Base-by-base conservation (phyloP, 176 grass and related monocot genomes). In the Hordeum marinum region DNA sequence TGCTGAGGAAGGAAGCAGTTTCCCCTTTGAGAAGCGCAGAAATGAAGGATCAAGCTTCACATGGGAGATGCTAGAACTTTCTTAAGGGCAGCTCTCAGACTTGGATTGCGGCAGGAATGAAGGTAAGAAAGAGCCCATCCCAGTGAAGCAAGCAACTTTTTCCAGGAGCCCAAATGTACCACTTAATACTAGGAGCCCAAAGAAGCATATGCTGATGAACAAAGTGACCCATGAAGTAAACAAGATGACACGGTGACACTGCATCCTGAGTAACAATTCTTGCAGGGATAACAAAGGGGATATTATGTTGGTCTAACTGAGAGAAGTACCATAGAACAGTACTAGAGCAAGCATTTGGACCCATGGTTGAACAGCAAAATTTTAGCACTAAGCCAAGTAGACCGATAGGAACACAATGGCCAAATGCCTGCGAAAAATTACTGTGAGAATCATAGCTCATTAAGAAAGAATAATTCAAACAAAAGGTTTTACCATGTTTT, bases 381-480 rank as follows among this genome's bases (percentile, higher is more conserved):
- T 68, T 76, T 82, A 87, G 69, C 68, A 76, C 70, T 76, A 81
- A 34, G 77, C 59, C 77, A 87, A 61, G 66, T 70, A 87, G 71
- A 62, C 66, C 84, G 63, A 72, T 5, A 54, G 50, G 77, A 80
- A 72, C 84, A 86, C 55, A 86, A 80, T 80, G 77, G 76, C 66
- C 76, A 86, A 77, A 81, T 80, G 85, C 78, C 85, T 87, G 85
- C 85, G 58, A 87, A 87, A 87, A 87, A 74, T 80, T 81, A 32
- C 39, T 65, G 68, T 74, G 70, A 87, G 85, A 64, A 76, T 69
- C 24, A 76, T 55, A 68, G 36, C 43, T 73, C 77, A 76, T 31
- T 82, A 14, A 76, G 11, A 72, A 80, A 37, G 13, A 87, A 67
- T 59, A 77, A 68, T 66, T n/a, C 48, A 67, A 40, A 26, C 4